phyloP scores from a whole-genome alignment of 192 early-diverging fungal species.

The Umbelopsis isabellina region DNA sequence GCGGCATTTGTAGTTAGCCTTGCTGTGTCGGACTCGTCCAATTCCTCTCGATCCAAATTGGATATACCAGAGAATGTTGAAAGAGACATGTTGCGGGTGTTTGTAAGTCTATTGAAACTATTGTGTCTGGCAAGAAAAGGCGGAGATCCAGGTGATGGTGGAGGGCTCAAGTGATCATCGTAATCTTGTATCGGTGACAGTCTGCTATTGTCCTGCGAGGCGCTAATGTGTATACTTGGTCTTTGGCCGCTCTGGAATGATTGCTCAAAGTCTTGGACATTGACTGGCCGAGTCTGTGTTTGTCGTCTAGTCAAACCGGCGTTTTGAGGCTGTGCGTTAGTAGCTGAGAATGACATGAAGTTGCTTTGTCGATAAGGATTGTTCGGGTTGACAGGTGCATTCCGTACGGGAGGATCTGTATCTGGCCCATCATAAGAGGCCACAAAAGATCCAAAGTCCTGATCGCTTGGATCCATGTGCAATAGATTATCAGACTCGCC shows the following conservation, averaged over 20 bases:
- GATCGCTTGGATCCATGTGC: constrained; percentile 17
- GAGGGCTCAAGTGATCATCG: not conserved
- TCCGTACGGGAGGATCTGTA: not conserved
- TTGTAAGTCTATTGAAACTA: constrained; percentile 1
- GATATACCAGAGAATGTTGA: constrained; percentile 6
- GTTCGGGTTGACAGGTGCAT: not conserved
- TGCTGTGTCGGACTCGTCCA: constrained; percentile 21
- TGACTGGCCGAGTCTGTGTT: constrained; percentile 12
- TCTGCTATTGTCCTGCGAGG: not conserved
- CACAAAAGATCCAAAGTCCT: constrained; percentile 15
- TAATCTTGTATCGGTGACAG: not conserved
- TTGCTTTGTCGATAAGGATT: constrained; percentile 11
- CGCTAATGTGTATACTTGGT: not conserved
- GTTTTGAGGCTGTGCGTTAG: not conserved
- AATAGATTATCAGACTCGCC: not conserved
- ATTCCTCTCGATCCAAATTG: not conserved
- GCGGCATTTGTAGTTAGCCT: constrained; percentile 2
- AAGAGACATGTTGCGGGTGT: not conserved
- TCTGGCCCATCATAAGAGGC: constrained; percentile 7
- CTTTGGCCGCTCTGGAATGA: not conserved
- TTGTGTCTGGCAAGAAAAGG: constrained; percentile 3
- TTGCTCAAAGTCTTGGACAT: constrained; percentile 13
- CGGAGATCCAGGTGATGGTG: not conserved
- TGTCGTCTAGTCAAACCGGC: not conserved
- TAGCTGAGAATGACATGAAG: constrained; percentile 15